Conservation (phyloP, 495 filamentous ascomycete species). For the Clohesyomyces aquaticus region DNA sequence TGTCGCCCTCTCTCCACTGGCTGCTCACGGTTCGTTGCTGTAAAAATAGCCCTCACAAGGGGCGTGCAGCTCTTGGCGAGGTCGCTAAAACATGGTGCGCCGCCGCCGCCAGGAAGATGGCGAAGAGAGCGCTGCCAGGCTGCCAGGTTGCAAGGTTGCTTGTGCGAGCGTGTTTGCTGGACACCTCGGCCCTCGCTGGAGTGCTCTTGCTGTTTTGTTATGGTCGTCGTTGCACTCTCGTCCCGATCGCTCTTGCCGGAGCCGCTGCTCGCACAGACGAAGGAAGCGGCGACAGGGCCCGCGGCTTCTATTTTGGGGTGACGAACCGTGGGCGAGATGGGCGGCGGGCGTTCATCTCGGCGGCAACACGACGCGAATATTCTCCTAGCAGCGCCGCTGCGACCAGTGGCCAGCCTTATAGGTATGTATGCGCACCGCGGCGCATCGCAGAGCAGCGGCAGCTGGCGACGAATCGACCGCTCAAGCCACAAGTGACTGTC, state of each 20-base stretch:
- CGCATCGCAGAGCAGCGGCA: no score
- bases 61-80: not conserved
- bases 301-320: not conserved
- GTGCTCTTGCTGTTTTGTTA: not conserved
- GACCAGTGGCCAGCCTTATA: not conserved
- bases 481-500: no score
- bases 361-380: slow-evolving; percentile 16
- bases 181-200: not conserved
- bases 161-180: no score
- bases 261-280: not conserved
- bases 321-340: no score
- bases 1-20: not conserved
- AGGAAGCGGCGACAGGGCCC: not conserved
- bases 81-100: not conserved
- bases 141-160: no score
- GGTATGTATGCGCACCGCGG: slow-evolving; percentile 3
- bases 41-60: not conserved
- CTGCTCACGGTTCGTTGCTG: no score
- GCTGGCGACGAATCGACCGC: no score
- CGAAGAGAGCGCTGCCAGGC: no score
- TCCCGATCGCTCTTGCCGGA: not conserved
- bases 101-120: not conserved
- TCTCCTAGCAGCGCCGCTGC: slow-evolving; percentile 1
- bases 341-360: not conserved
- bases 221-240: not conserved